These are phyloP conservation scores for Pythium plurisporium DNA, from an alignment of 352 stramenopile genomes.

Conservation along the genomic window DNA sequence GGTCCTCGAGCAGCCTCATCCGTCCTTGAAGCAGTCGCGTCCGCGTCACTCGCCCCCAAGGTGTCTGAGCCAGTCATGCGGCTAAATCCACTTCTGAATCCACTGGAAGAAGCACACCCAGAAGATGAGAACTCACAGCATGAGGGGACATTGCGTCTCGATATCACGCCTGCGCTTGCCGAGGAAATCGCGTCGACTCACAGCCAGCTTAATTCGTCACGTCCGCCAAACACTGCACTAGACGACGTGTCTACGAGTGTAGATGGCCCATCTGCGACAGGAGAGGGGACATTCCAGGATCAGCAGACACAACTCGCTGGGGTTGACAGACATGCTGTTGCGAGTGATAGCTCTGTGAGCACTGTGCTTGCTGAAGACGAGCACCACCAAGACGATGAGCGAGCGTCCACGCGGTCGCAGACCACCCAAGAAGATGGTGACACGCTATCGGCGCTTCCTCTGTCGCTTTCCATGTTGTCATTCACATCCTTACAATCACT, in stretches of 20 bases:
- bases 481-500: constrained; percentile 34
- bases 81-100: constrained; percentile 16
- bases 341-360: constrained; percentile 18
- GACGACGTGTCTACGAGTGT: no score
- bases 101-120: background rate
- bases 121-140: background rate
- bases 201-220: no score
- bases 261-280: no score
- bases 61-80: background rate
- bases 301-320: background rate
- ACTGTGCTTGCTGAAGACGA: constrained; percentile 22
- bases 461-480: constrained; percentile 66
- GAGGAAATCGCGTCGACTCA: background rate
- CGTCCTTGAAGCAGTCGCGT: background rate
- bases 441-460: constrained; percentile 33
- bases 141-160: constrained; percentile 14
- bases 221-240: no score
- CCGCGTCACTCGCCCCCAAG: background rate
- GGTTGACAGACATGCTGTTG: constrained; percentile 9
- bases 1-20: constrained; percentile 3
- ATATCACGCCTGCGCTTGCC: constrained; percentile 12
- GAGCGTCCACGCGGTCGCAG: constrained; percentile 3
- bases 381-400: constrained; percentile 6
- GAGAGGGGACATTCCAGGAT: background rate
- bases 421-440: constrained; percentile 26